Evolutionary conservation across 2,329 filamentous ascomycete genomes (phyloP), one percentile per base, ranked within the genome.

Genomic region (Paracorniculantispora psalliotae): DNA sequence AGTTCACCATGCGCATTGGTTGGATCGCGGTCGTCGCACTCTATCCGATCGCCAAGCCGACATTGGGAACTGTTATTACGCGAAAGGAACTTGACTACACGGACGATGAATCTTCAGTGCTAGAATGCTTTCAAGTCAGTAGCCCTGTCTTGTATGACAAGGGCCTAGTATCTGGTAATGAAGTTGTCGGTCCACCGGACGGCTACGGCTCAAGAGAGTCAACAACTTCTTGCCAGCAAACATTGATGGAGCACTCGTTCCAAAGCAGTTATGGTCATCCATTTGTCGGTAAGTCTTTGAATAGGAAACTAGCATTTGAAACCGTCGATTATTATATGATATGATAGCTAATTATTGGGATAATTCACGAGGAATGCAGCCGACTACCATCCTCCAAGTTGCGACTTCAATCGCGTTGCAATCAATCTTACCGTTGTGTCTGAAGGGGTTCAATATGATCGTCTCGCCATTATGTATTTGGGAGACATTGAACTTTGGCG

Each of bases 401-500:
- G 87, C 71, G 72, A 79, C 17, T 94, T 93, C 75, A 88, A 91
- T 67, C 81, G 85, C 35, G 87, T 92, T 17, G 81, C 84, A 25
- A 84, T 94, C 71, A 91, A 92, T 67, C 82, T 94, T 64, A 92
- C 88, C 0, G 86, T 89, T 15, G 83, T 83, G 1, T 89, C 87
- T 10, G 76, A 78, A 62, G 91, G 91, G 1, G 80, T 83, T 3
- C 91, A 96, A 66, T 92, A 83, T 71, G 91, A 96, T 69, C 82
- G 90, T 41, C 78, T 93, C 9, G 91, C 85, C 4, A 72, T 88
- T 33, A 86, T 94, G 80, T 94, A 87, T 66, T 77, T 94, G 39
- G 85, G 84, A 43, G 88, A 93, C 69, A 85, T 83, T 10, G 90
- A 96, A 69, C 80, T 96, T n/a, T 94, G 89, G 78, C 80, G 90